Evolutionary conservation across 441 rosid genomes (phyloP).

Genomic region (Hura crepitans): DNA sequence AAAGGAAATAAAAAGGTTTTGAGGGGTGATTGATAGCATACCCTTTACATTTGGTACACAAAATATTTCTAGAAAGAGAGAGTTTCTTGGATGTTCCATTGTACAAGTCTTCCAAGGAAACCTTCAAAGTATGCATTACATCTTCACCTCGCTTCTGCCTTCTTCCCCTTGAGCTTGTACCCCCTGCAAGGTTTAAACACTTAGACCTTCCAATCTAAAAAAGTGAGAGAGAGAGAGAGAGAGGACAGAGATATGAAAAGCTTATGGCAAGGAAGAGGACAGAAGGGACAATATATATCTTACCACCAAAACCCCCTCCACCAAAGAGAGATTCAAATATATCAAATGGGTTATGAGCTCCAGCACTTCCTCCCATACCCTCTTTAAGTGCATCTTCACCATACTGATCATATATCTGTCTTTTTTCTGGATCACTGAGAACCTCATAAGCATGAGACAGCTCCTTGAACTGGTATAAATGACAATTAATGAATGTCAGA

Average conservation of each 20-base stretch:
- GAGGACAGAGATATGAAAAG: neutral
- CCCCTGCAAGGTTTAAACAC: conserved; percentile 24
- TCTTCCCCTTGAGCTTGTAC: conserved; percentile 59
- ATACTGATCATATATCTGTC: conserved; percentile 77
- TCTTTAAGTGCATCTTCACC: conserved; percentile 90
- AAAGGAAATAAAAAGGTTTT: neutral
- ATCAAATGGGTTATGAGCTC: conserved; percentile 71
- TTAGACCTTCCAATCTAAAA: neutral
- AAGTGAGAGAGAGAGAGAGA: too few relatives aligned
- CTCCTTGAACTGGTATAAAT: conserved; percentile 64
- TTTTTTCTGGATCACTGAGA: conserved; percentile 75
- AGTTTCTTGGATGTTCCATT: conserved; percentile 67
- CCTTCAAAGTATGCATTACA: conserved; percentile 62
- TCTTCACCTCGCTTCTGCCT: conserved; percentile 77
- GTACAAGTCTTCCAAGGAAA: conserved; percentile 60
- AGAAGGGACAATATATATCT: conserved; percentile 7
- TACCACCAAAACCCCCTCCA: conserved; percentile 60
- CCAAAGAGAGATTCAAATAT: conserved; percentile 75
- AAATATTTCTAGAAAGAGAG: conserved; percentile 58
- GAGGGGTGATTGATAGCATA: conserved; percentile 23
- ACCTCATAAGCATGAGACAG: conserved; percentile 91
- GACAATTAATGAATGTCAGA: conserved; percentile 13
- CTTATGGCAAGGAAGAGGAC: neutral
- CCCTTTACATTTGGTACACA: conserved; percentile 75
- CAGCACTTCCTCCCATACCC: conserved; percentile 73